Percentiles rank a stretch among this genome's conserved stretches.
Evolutionary conservation across 2,329 filamentous ascomycete species (phyloP).

Genomic region (Trichoderma lentiforme): DNA sequence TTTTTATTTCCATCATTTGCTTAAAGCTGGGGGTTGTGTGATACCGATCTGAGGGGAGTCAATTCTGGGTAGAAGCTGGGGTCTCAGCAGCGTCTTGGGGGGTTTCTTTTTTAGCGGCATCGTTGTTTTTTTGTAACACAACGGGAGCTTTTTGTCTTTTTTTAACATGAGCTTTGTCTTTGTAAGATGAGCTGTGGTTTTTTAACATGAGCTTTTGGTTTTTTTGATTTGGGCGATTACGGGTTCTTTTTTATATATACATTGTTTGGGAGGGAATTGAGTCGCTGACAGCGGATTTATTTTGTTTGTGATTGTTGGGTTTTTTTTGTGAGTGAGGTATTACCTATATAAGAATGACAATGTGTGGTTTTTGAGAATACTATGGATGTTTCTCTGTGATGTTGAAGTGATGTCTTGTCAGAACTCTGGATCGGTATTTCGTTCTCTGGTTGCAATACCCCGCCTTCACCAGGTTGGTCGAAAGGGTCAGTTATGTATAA

Average conservation of each 20-base stretch:
- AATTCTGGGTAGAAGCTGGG: constrained; percentile 2
- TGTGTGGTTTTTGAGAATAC: not conserved
- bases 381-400: not conserved
- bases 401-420: not conserved
- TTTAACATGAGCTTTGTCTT: not conserved
- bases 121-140: not conserved
- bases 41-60: not conserved
- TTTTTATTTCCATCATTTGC: not conserved
- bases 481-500: too few species aligned
- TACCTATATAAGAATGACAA: not conserved
- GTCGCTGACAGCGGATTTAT: not conserved
- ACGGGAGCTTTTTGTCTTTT: not conserved
- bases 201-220: not conserved
- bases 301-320: not conserved
- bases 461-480: too few species aligned
- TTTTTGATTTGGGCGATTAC: not conserved
- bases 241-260: constrained; percentile 5
- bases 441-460: too few species aligned
- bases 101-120: not conserved
- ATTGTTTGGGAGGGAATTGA: not conserved
- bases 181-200: not conserved
- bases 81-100: constrained; percentile 2
- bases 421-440: not conserved
- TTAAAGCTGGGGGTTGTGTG: not conserved
- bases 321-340: not conserved